Conservation (phyloP, 371 early-diverging fungal genomes). For the Mortierella sp. region DNA sequence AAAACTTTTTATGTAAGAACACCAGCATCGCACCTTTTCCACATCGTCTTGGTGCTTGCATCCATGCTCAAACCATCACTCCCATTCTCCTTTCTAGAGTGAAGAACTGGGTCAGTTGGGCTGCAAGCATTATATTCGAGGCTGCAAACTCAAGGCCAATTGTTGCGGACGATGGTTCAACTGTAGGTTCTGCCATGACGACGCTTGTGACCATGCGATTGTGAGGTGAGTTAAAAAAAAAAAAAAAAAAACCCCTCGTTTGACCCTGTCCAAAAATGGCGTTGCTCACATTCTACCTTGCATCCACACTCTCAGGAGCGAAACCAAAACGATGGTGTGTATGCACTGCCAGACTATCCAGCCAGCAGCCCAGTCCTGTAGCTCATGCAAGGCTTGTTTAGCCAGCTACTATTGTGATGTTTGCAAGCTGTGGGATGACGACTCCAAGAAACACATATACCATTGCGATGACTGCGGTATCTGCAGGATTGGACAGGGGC, state of each 20-base stretch:
- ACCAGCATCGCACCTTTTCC: neutral
- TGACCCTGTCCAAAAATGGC: neutral
- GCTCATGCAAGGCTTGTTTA: conserved; percentile 68
- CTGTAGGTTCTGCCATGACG: conserved; percentile 98
- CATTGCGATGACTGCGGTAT: conserved; percentile 95
- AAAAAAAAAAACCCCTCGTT: neutral
- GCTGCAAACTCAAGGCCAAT: conserved; percentile 86
- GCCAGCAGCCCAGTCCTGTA: conserved; percentile 81
- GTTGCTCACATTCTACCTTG: neutral
- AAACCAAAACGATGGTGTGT: conserved; percentile 91
- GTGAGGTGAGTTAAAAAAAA: conserved; percentile 68
- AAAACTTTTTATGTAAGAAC: conserved; percentile 62
- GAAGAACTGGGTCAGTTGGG: conserved; percentile 70
- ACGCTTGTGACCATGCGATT: conserved; percentile 85
- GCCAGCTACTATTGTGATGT: conserved; percentile 90
- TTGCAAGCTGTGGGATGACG: conserved; percentile 96
- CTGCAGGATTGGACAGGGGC: conserved; percentile 89
- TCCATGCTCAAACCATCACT: too few species aligned
- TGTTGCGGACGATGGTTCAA: conserved; percentile 92
- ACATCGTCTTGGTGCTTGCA: too few species aligned
- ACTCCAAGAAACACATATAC: conserved; percentile 82
- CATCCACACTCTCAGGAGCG: conserved; percentile 56
- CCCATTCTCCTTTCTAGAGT: conserved; percentile 54
- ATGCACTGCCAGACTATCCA: conserved; percentile 89
- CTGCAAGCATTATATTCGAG: conserved; percentile 95